Evolutionary conservation across 2,329 filamentous ascomycete genomes (phyloP).

Genomic region (Penicillium sclerotigenum): DNA sequence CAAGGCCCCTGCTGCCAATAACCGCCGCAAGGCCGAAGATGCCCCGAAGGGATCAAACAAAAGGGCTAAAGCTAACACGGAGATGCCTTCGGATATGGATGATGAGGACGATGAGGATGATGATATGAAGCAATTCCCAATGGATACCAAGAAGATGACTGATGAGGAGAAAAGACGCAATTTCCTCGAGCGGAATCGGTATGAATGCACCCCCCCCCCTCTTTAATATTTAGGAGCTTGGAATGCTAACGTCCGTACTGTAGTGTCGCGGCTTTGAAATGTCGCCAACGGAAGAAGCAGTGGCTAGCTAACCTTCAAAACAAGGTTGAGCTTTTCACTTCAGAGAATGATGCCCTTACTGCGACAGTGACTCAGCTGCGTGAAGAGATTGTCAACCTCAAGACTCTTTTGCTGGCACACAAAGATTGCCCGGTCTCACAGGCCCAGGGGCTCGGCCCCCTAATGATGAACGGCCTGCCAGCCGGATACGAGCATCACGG

Average conservation of each 20-base stretch:
- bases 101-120: slow-evolving; percentile 49
- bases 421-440: slow-evolving; percentile 95
- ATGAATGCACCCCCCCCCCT: too few relatives aligned
- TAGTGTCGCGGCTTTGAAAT: slow-evolving; percentile 94
- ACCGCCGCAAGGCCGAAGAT: slow-evolving; percentile 77
- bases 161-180: slow-evolving; percentile 99
- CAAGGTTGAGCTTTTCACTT: slow-evolving; percentile 90
- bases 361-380: slow-evolving; percentile 78
- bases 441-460: slow-evolving; percentile 65
- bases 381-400: slow-evolving; percentile 92
- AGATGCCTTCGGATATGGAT: slow-evolving; percentile 46
- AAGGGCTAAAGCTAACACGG: slow-evolving; percentile 62
- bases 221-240: neutral
- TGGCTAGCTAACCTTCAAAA: slow-evolving; percentile 93
- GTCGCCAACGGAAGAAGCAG: slow-evolving; percentile 96
- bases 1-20: slow-evolving; percentile 54
- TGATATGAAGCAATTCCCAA: slow-evolving; percentile 52
- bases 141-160: slow-evolving; percentile 77
- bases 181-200: slow-evolving; percentile 95
- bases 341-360: slow-evolving; percentile 84
- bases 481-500: slow-evolving; percentile 43
- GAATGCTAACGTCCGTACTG: slow-evolving; percentile 26
- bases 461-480: slow-evolving; percentile 42
- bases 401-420: slow-evolving; percentile 86
- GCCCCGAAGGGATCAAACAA: slow-evolving; percentile 69